Conservation (phyloP, 495 filamentous ascomycete species). For the Podospora bellae-mahoneyi region DNA sequence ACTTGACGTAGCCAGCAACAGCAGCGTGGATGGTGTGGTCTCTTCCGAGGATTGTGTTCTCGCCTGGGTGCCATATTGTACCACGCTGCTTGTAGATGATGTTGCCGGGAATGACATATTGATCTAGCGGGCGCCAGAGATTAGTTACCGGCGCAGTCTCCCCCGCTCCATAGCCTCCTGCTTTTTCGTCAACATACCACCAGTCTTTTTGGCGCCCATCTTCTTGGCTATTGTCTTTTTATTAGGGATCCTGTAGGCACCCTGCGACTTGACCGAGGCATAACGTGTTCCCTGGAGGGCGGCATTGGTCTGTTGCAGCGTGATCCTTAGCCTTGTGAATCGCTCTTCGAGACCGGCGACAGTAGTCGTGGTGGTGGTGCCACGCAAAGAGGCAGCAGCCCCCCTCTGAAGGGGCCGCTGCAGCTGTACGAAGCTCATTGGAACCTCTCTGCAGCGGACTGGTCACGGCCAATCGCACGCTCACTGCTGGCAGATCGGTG, state of each 20-base stretch:
- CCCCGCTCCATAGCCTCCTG: neutral
- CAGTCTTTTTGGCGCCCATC: constrained; percentile 88
- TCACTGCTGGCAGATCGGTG: constrained; percentile 2
- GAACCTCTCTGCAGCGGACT: constrained; percentile 13
- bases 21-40: constrained; percentile 95
- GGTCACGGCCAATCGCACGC: constrained; percentile 13
- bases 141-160: constrained; percentile 4
- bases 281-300: constrained; percentile 55
- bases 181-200: constrained; percentile 50
- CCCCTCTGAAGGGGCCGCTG: constrained; percentile 49
- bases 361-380: constrained; percentile 1
- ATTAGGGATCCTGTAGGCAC: constrained; percentile 73
- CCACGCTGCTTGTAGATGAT: constrained; percentile 98
- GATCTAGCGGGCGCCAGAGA: constrained; percentile 45
- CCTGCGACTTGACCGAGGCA: constrained; percentile 83
- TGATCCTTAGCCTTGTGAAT: constrained; percentile 27
- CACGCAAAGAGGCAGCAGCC: constrained; percentile 16
- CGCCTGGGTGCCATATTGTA: constrained; percentile 89
- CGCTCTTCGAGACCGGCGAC: constrained; percentile 20
- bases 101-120: constrained; percentile 90
- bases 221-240: constrained; percentile 90
- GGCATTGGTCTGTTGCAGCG: constrained; percentile 19
- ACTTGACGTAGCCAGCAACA: constrained; percentile 84
- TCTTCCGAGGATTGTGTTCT: constrained; percentile 90
- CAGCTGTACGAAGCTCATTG: constrained; percentile 54